A percentile compares a stretch with the other conserved stretches of the same genome.
These are phyloP conservation scores for Venturia oleaginea DNA, from an alignment of 2,329 filamentous ascomycete genomes.

Conservation along the genomic window DNA sequence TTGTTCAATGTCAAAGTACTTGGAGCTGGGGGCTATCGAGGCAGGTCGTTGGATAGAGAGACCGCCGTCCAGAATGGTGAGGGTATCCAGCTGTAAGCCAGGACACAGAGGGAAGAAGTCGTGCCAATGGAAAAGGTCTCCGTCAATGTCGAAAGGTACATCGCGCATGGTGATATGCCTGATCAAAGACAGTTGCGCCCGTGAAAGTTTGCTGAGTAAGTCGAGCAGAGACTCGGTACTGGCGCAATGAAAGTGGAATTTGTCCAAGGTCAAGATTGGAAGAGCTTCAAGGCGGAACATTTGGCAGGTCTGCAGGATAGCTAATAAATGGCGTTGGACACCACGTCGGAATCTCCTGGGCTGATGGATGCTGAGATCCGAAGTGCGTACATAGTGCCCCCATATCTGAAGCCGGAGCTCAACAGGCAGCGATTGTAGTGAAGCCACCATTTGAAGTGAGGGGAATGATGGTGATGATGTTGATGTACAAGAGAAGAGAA, in stretches of 20 bases:
- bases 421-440: not conserved
- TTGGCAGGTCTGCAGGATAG: not conserved
- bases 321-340: not conserved
- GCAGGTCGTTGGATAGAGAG: too few relatives aligned
- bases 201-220: not conserved
- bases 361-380: not conserved
- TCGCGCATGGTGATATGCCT: not conserved
- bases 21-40: too few relatives aligned
- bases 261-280: not conserved
- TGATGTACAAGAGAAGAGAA: too few relatives aligned
- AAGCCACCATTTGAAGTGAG: not conserved
- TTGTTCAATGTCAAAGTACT: too few relatives aligned
- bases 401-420: not conserved
- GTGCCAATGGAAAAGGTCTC: not conserved
- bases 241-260: not conserved
- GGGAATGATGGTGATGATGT: too few relatives aligned
- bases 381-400: not conserved
- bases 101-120: not conserved
- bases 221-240: not conserved
- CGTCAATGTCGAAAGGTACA: not conserved
- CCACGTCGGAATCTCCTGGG: not conserved
- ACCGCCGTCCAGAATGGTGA: not conserved
- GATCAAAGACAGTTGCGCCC: not conserved
- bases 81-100: not conserved
- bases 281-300: not conserved